Base-by-base conservation (phyloP, 1,284 basidiomycete genomes). In the Cutaneotrichosporon curvatum region DNA sequence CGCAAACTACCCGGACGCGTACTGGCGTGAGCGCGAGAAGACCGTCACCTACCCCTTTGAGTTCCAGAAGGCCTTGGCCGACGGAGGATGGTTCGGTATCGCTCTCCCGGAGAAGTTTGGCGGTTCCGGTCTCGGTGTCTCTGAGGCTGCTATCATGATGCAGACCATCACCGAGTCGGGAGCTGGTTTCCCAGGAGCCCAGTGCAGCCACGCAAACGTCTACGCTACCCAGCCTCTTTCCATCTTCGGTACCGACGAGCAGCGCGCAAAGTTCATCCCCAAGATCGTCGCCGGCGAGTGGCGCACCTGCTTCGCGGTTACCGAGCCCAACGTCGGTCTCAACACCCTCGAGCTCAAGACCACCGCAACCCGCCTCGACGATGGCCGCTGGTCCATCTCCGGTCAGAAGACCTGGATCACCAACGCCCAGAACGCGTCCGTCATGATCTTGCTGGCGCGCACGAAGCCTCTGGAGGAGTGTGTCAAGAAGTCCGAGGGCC, bases 371-470 rank as follows among this genome's bases (percentile, higher is more conserved):
- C 51, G 45, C 32, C 34, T 25, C 23, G 23, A 32, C 7, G 48
- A 53, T 33, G 51, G 51, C 5, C 33, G 19, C 4, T 53, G 51
- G 51, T 20, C 30, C 30, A 44, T 53, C 45, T 47, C 44, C 37
- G 51, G 51, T 21, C 51, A 53, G 37, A 53, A 53, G 51, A 53
- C 48, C 11, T 53, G 48, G 48, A 53, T 53, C 42, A 53, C 51
- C 4, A 38, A 37, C 18, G 51, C 51, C 4, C 51, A 56, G 49
- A 43, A 53, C 16, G 50, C 57, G 34, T 47, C 58, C 15, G 50
- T 60, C 40, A 54, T 57, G 48, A 55, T 58, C 23, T 43, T 53
- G 30, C 48, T 53, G 4, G 51, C 51, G 11, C 51, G 51, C n/a
- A 53, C 50, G 40, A 57, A 43, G 48, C 44, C 47, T 36, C 51